Base-by-base conservation (phyloP, 1,139 yeast genomes). In the Candida tunisiensis region DNA sequence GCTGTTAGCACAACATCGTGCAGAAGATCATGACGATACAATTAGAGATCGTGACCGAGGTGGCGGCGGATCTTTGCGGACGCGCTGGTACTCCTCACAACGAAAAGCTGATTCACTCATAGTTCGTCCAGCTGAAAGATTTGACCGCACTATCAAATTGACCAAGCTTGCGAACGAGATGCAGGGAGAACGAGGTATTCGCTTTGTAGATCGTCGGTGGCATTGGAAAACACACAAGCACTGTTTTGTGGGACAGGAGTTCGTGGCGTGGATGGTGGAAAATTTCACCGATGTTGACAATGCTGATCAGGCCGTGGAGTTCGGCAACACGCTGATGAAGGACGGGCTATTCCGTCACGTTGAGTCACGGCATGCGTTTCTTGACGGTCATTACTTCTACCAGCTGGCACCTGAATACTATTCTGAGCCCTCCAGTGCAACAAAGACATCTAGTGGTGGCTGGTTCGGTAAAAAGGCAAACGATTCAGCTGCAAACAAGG, bases 311-410 rank as follows among this genome's bases (percentile, higher is more conserved):
- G 96, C 96, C 0, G 68, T 73, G 0, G 63, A 57, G 8, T 88
- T 61, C 47, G 98, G 95, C 1, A 88, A 82, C 39, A 47, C 53
- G 9, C 52, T 85, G 27, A 75, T 80, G 91, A 65, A 68, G 9
- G 60, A 58, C 28, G 80, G 79, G 0, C 45, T 88, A 15, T 72
- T 88, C 47, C 62, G 55, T 17, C 96, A 88, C 44, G 95, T 82
- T 16, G 83, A 79, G 35, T 60, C 69, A 25, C 64, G 88, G 24
- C 96, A 88, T 44, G 70, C 77, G 2, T 79, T 88, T 36, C 53
- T 83, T 29, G 93, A 85, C 53, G 98, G 98, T 0, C 85, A 88
- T 45, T 88, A 83, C 46, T 85, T 85, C 46, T 88, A 88, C 45
- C 75, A 71, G 38, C 51, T 85, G 29, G 65, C 65, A 21, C 67